A percentile compares a stretch with the other conserved stretches of the same genome.
These are phyloP conservation scores for Typha latifolia DNA, from an alignment of 176 grass and related monocot species.

Conservation along the genomic window DNA sequence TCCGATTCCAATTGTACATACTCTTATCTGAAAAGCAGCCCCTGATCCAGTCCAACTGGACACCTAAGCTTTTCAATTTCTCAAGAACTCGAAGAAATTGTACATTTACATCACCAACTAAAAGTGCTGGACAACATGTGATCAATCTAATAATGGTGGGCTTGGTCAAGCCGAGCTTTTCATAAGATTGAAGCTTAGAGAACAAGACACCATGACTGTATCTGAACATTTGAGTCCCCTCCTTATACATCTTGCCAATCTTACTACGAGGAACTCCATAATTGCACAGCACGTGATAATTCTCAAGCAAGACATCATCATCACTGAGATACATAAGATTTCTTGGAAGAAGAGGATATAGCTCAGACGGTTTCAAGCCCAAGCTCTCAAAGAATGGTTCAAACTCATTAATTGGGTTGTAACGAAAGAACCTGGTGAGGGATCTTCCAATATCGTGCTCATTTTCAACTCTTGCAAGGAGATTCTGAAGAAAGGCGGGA, in stretches of 20 bases:
- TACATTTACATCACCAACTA: constrained; percentile 30
- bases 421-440: constrained; percentile 30
- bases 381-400: constrained; percentile 62
- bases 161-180: constrained; percentile 34
- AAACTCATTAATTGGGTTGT: constrained; percentile 52
- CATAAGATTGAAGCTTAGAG: constrained; percentile 34
- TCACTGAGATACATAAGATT: constrained; percentile 43
- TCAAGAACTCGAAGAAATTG: constrained; percentile 35
- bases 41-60: constrained; percentile 35
- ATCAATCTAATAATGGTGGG: constrained; percentile 36
- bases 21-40: constrained; percentile 41
- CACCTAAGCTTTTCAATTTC: constrained; percentile 34
- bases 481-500: constrained; percentile 27
- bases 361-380: constrained; percentile 27
- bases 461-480: constrained; percentile 21
- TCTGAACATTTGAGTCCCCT: constrained; percentile 35
- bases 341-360: constrained; percentile 29
- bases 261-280: constrained; percentile 42
- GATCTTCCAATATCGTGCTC: constrained; percentile 13
- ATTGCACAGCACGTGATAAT: constrained; percentile 41
- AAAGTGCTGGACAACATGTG: constrained; percentile 35
- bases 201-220: constrained; percentile 22
- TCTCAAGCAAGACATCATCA: constrained; percentile 33
- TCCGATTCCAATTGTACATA: constrained; percentile 35
- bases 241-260: constrained; percentile 50